These are phyloP conservation scores for Arabidopsis lyrata DNA, from an alignment of 441 rosid genomes.

Conservation along the genomic window DNA sequence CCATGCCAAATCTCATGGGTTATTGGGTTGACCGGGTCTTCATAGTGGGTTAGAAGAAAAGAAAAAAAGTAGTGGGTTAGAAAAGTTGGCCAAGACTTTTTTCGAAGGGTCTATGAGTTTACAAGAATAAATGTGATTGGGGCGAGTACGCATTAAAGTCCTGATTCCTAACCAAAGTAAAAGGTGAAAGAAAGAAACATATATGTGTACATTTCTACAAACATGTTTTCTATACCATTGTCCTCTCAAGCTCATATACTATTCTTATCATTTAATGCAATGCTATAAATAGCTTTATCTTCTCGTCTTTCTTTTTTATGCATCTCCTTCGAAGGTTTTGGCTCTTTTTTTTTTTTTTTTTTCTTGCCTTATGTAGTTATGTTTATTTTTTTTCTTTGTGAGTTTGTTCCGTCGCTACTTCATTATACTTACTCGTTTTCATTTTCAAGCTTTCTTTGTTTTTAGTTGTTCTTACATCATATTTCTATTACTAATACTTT, in stretches of 20 bases:
- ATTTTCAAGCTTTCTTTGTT: neutral
- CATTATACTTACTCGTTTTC: neutral
- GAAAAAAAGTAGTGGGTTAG: too few relatives aligned
- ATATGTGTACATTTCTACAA: neutral
- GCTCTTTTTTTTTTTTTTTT: neutral
- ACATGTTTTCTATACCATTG: neutral
- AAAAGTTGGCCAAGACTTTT: too few relatives aligned
- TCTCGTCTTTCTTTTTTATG: slow-evolving; percentile 1
- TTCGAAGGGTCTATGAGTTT: too few relatives aligned
- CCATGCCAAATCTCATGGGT: too few relatives aligned
- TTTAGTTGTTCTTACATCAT: neutral
- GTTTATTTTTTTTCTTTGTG: neutral
- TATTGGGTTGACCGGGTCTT: too few relatives aligned
- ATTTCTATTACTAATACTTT: neutral
- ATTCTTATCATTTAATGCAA: slow-evolving; percentile 17
- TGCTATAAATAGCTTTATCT: neutral
- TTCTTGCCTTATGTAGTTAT: neutral
- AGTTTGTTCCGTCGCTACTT: neutral
- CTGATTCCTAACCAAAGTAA: too few relatives aligned
- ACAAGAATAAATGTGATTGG: too few relatives aligned
- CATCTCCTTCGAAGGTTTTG: neutral
- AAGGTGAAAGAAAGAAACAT: too few relatives aligned
- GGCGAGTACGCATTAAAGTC: too few relatives aligned
- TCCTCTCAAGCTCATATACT: slow-evolving; percentile 3
- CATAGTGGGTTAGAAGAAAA: too few relatives aligned